A percentile compares a stretch with the other conserved stretches of the same genome.
These are phyloP conservation scores for Corchorus olitorius DNA, from an alignment of 345 rosid genomes.

Conservation along the genomic window DNA sequence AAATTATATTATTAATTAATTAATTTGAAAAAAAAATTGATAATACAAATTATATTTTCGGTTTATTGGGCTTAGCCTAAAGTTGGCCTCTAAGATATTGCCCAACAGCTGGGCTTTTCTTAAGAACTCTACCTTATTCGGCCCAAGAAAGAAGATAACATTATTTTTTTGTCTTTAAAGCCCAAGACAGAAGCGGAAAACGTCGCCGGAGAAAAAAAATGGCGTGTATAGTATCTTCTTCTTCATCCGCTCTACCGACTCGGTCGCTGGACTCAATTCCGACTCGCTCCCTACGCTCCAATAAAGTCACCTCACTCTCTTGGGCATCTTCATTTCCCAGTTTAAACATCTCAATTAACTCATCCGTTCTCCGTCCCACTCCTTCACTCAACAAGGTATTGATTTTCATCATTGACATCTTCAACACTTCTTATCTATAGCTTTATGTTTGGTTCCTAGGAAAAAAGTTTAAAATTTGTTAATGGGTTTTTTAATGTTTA, in stretches of 20 bases:
- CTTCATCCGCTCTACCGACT: not conserved
- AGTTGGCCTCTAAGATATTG: not conserved
- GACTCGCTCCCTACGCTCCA: slow-evolving; percentile 8
- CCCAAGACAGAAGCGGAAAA: not conserved
- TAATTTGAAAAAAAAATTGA: too few species aligned
- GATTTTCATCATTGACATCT: not conserved
- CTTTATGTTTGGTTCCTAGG: not conserved
- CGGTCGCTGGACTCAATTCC: not conserved
- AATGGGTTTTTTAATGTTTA: not conserved
- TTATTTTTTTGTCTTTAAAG: not conserved
- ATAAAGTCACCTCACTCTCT: not conserved
- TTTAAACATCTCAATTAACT: slow-evolving; percentile 1
- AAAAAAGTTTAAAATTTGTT: not conserved
- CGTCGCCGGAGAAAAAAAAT: not conserved
- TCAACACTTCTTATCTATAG: not conserved
- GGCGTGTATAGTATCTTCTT: slow-evolving; percentile 16
- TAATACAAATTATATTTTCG: too few species aligned
- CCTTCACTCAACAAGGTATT: slow-evolving; percentile 16
- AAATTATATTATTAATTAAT: too few species aligned
- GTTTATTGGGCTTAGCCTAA: not conserved
- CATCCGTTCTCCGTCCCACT: not conserved
- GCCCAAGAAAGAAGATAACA: not conserved
- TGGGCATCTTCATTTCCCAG: slow-evolving; percentile 15
- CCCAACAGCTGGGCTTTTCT: too few species aligned
- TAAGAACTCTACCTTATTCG: not conserved